Percentiles rank a stretch among this genome's conserved stretches.
Evolutionary conservation across 306 rosid genomes (phyloP).

Genomic region (Prinsepia uniflora): DNA sequence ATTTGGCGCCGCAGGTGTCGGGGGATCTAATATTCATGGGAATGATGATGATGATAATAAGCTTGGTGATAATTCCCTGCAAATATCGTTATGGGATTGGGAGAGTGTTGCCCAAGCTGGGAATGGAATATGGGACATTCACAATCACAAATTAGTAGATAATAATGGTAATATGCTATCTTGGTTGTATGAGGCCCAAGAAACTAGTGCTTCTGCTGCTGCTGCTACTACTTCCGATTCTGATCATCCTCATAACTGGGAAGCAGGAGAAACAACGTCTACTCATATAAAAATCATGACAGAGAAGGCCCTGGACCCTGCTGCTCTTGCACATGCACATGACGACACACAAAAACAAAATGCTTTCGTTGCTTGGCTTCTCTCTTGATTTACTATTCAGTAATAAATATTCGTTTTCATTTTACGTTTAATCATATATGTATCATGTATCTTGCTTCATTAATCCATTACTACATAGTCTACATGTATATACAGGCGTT

Average conservation of each 20-base stretch:
- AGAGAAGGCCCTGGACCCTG: slow-evolving; percentile 19
- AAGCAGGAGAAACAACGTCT: neutral
- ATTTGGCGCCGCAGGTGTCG: no score
- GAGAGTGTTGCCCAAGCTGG: slow-evolving; percentile 5
- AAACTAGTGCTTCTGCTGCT: neutral
- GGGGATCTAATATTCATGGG: neutral
- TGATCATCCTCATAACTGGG: slow-evolving; percentile 22
- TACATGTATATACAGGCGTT: no score
- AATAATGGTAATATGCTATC: slow-evolving; percentile 28
- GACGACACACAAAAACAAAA: slow-evolving; percentile 22
- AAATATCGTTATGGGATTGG: slow-evolving; percentile 9
- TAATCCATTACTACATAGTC: no score
- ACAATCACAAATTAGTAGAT: neutral
- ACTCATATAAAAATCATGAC: neutral
- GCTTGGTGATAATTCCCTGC: no score
- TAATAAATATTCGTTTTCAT: neutral
- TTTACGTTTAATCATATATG: neutral
- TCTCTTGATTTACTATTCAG: slow-evolving; percentile 33
- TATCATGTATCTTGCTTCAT: no score
- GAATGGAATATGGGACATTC: slow-evolving; percentile 9
- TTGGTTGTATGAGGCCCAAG: slow-evolving; percentile 33
- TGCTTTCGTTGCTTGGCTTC: slow-evolving; percentile 49
- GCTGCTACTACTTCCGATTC: neutral
- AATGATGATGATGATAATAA: neutral
- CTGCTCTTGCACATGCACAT: no score